Conservation (phyloP, 2,329 filamentous ascomycete species). For the Stenocarpella maydis region DNA sequence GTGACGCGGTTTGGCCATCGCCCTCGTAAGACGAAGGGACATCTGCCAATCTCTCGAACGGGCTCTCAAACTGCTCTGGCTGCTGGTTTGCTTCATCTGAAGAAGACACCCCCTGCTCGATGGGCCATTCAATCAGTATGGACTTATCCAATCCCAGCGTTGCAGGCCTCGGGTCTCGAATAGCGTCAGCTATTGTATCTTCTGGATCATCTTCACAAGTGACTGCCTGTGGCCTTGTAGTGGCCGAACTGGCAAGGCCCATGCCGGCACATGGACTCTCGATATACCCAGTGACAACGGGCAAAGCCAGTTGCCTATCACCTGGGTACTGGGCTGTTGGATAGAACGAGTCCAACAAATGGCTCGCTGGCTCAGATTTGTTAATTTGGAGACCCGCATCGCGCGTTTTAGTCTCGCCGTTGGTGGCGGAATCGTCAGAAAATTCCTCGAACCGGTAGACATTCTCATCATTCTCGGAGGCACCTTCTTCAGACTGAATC, state of each 20-base stretch:
- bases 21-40: not conserved
- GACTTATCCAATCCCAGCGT: not conserved
- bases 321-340: not conserved
- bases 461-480: not conserved
- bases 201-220: not conserved
- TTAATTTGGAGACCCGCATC: not conserved
- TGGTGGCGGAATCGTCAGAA: not conserved
- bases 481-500: not conserved
- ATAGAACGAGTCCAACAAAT: not conserved
- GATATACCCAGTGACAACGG: not conserved
- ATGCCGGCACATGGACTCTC: not conserved
- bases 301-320: not conserved
- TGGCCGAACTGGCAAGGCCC: not conserved
- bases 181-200: not conserved
- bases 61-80: not conserved
- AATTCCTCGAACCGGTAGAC: not conserved
- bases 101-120: not conserved
- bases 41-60: not conserved
- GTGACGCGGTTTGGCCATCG: not conserved
- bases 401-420: not conserved
- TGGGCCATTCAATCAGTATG: not conserved
- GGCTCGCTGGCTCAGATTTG: not conserved
- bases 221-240: not conserved
- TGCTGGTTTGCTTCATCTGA: not conserved
- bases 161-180: not conserved